phyloP scores from a whole-genome alignment of 106 monocot genomes.

The Iris macrosiphon region DNA sequence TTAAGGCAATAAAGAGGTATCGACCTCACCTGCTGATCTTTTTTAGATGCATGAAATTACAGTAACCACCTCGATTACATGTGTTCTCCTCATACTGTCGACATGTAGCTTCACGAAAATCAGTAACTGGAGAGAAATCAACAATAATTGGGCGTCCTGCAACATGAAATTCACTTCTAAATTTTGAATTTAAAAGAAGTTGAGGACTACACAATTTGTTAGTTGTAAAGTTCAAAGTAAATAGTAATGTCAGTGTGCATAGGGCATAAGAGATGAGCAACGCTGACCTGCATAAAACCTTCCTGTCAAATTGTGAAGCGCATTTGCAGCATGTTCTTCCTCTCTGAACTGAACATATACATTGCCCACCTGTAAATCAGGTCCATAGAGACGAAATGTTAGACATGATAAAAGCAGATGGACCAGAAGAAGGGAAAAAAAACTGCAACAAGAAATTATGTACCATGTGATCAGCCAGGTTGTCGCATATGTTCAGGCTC shows the following conservation, averaged over 20 bases:
- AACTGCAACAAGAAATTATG: background rate
- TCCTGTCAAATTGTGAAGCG: constrained; percentile 20
- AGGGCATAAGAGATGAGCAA: background rate
- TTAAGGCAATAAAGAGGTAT: background rate
- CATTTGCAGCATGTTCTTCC: constrained; percentile 39
- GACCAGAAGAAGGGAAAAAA: background rate
- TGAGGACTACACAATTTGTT: background rate
- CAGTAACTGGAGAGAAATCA: constrained; percentile 31
- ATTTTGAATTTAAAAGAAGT: background rate
- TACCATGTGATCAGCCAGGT: constrained; percentile 43
- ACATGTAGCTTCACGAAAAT: constrained; percentile 35
- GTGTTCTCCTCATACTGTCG: constrained; percentile 28
- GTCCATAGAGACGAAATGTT: background rate
- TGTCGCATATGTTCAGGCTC: constrained; percentile 37
- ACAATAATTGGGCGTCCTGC: constrained; percentile 33
- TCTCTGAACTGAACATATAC: constrained; percentile 41
- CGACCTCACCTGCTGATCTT: constrained; percentile 22
- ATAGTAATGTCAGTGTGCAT: background rate
- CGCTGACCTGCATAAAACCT: constrained; percentile 28
- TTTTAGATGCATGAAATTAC: constrained; percentile 39
- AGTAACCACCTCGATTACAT: constrained; percentile 30
- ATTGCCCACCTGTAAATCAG: constrained; percentile 25
- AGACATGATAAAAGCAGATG: background rate
- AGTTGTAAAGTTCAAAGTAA: background rate
- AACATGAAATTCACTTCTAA: background rate